Evolutionary conservation across 495 filamentous ascomycete species (phyloP), one percentile per base, ranked within the genome.

Genomic region (Thermochaetoides thermophila): DNA sequence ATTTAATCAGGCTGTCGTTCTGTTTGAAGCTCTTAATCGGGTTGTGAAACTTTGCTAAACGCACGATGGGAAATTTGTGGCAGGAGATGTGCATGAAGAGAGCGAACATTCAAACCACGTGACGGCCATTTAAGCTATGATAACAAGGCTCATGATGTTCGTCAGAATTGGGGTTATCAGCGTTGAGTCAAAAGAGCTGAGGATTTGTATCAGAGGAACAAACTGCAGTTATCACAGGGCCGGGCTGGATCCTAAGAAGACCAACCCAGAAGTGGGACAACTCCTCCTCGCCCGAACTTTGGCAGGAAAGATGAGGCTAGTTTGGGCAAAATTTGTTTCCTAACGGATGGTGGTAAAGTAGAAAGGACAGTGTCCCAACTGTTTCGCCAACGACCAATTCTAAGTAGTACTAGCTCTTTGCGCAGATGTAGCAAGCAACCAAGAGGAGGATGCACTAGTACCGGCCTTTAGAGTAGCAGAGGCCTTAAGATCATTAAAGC

Each of bases 181-280:
- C 38, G 68, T 71, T 9, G 80, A 86, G 57, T 61, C 55, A 19
- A 62, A 69, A 42, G 84, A 93, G 55, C 50, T 81, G 41, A 57
- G 82, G 34, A 92, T 76, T 61, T 83, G 82, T 74, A 71, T 92
- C 6, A 60, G 84, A 14, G 84, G 84, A 11, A 73, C 74, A 4
- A 75, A 82, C 50, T 84, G 78, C 1, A 83, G 76, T 44, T 93
- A 75, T 50, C 78, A 73, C 57, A 92, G 91, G 64, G 72, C 56
- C 47, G 71, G 80, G 38, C 55, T 89, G 0, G 84, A 92, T 56
- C 59, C 73, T 84, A 93, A 57, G 84, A 93, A 55, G 76, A 80
- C 26, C 80, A 86, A 43, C 62, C 91, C 25, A 76, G 74, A 53
- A 67, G 61, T 2, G 84, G 82, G 0, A 50, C 73, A 43, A 71